phyloP scores from a whole-genome alignment of 2,329 filamentous ascomycete species.

The Monilinia polystroma region DNA sequence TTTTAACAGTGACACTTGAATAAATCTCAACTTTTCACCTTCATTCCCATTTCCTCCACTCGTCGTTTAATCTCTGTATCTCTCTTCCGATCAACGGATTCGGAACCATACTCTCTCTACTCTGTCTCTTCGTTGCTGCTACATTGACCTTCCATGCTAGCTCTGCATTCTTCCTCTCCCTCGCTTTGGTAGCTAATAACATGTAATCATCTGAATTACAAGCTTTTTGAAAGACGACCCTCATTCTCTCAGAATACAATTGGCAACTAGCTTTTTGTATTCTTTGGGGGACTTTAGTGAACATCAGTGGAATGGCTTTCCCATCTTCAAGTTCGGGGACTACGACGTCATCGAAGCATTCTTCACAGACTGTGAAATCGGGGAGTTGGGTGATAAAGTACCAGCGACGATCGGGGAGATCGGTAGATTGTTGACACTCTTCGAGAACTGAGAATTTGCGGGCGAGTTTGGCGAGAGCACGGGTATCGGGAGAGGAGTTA shows the following conservation, averaged over 20 bases:
- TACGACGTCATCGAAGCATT: slow-evolving; percentile 82
- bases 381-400: slow-evolving; percentile 74
- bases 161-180: slow-evolving; percentile 50
- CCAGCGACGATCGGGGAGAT: slow-evolving; percentile 66
- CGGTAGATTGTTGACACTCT: slow-evolving; percentile 42
- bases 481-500: slow-evolving; percentile 32
- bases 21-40: not conserved
- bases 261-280: slow-evolving; percentile 64
- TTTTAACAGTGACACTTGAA: not conserved
- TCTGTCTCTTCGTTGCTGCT: slow-evolving; percentile 29
- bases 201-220: slow-evolving; percentile 65
- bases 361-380: slow-evolving; percentile 79
- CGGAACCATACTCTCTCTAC: slow-evolving; percentile 20
- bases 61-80: slow-evolving; percentile 48
- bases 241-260: slow-evolving; percentile 78
- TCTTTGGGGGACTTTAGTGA: slow-evolving; percentile 60
- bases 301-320: slow-evolving; percentile 60
- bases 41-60: slow-evolving; percentile 55
- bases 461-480: slow-evolving; percentile 34
- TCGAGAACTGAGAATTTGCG: slow-evolving; percentile 29
- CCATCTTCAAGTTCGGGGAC: slow-evolving; percentile 60
- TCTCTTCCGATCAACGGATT: slow-evolving; percentile 39
- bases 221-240: slow-evolving; percentile 66
- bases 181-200: slow-evolving; percentile 57
- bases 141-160: slow-evolving; percentile 31